Base-by-base conservation (phyloP, 495 filamentous ascomycete genomes). In the Aspergillus conjunctus region DNA sequence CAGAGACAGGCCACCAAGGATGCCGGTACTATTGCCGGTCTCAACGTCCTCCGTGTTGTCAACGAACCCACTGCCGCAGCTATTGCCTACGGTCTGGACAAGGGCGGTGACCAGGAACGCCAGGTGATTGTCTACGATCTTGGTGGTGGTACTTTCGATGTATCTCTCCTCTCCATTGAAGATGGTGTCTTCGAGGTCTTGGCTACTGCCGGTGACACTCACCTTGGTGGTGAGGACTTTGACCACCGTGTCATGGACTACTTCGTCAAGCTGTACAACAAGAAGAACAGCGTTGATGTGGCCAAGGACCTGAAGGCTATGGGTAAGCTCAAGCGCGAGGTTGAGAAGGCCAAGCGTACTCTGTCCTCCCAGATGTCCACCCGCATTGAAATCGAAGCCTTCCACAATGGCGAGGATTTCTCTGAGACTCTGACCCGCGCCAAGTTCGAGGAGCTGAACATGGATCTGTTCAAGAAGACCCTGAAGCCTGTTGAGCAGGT, bases 61-160 rank as follows among this genome's bases (percentile, higher is more conserved):
- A 98, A 98, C 78, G 91, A 94, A 75, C 91, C 91, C 64, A 93
- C 91, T 68, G 91, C 91, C 69, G 91, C 91, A 68, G 91, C 90
- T 74, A 90, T 93, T 70, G 90, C 90, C 63, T 92, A 92, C 73
- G 90, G 91, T 75, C 82, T 96, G 67, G 91, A 95, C 77, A 92
- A 93, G 85, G 87, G 84, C 49, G 86, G 85, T 65, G 90, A 26
- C 5, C 26, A 86, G 51, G 91, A 96, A 76, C 88, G 91, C 71
- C 91, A 94, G 81, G 92, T 95, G 71, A 91, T 95, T 68, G 91
- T 95, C 68, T 96, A 95, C 78, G 94, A 98, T 87, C 91, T 98
- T 65, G 94, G 94, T 88, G 94, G 94, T 88, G 94, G 94, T 87
- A 98, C 94, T 69, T 99, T 99, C 77, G 94, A 99, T 94, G 94